A percentile compares a stretch with the other conserved stretches of the same genome.
phyloP scores from a whole-genome alignment of 1,284 basidiomycete genomes.

The Entoloma clypeatum region DNA sequence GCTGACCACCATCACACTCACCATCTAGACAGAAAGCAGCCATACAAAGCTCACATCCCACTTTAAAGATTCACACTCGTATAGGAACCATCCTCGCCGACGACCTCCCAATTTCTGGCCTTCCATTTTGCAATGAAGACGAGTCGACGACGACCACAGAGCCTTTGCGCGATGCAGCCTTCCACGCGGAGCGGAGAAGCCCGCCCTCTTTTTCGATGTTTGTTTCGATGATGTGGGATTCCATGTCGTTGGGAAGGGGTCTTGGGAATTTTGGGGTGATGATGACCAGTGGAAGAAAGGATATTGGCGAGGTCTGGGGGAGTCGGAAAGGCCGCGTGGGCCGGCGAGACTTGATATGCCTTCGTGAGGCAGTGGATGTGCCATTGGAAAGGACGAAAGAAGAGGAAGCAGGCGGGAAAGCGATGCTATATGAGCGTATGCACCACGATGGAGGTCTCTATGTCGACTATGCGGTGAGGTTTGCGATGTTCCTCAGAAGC shows the following conservation, averaged over 20 bases:
- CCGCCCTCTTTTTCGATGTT: constrained; percentile 51
- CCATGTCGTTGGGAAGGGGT: constrained; percentile 47
- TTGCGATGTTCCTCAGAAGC: constrained; percentile 28
- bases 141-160: too few species aligned
- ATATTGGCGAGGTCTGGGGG: constrained; percentile 20
- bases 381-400: constrained; percentile 26
- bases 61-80: too few species aligned
- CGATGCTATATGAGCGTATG: constrained; percentile 17
- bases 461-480: constrained; percentile 38
- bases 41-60: too few species aligned
- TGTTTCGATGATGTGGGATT: constrained; percentile 59
- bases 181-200: constrained; percentile 50
- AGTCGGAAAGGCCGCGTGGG: constrained; percentile 16
- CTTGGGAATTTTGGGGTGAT: constrained; percentile 6
- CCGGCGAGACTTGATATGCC: constrained; percentile 20
- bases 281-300: constrained; percentile 19
- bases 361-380: constrained; percentile 15
- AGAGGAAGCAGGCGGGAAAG: constrained; percentile 13
- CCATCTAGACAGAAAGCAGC: too few species aligned
- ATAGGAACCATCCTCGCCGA: too few species aligned
- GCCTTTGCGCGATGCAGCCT: constrained; percentile 34
- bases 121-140: too few species aligned
- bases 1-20: too few species aligned
- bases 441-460: constrained; percentile 38
- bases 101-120: too few species aligned